A percentile compares a stretch with the other conserved stretches of the same genome.
Evolutionary conservation across 1,139 yeast genomes (phyloP).

Genomic region (Debaryomycetaceae sp.): DNA sequence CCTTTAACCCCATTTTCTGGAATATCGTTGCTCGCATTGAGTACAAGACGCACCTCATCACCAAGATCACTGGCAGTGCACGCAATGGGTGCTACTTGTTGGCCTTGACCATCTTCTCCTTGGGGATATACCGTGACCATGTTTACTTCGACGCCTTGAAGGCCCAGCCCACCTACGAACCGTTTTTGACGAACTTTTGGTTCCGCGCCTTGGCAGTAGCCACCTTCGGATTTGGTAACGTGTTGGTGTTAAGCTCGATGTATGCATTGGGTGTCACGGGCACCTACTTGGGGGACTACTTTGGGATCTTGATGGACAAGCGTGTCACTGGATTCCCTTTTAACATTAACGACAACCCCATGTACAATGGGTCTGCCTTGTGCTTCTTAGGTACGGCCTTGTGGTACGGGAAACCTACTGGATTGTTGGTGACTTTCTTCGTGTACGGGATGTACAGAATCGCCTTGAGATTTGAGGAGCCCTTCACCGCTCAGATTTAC

Average conservation of each 20-base stretch:
- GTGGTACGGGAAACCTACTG: conserved; percentile 88
- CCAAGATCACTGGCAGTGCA: conserved; percentile 68
- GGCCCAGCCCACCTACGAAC: conserved; percentile 53
- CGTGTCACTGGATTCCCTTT: conserved; percentile 95
- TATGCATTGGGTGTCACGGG: conserved; percentile 94
- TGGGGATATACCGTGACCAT: conserved; percentile 80
- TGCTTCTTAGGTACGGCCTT: conserved; percentile 89
- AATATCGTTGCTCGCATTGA: conserved; percentile 86
- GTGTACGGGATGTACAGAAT: conserved; percentile 79
- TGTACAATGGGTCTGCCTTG: conserved; percentile 91
- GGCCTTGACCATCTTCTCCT: conserved; percentile 74
- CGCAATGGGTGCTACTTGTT: conserved; percentile 76
- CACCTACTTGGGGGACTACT: conserved; percentile 93
- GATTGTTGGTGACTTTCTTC: conserved; percentile 63
- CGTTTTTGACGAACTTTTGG: conserved; percentile 33
- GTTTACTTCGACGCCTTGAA: conserved; percentile 60
- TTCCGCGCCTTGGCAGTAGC: conserved; percentile 30
- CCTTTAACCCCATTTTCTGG: conserved; percentile 95
- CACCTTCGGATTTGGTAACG: conserved; percentile 63
- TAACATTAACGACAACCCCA: conserved; percentile 85
- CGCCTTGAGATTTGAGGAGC: conserved; percentile 89
- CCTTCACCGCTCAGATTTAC: conserved; percentile 88
- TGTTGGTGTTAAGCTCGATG: conserved; percentile 82
- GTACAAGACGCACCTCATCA: conserved; percentile 67
- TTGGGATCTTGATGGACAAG: conserved; percentile 88